Conservation (phyloP, 805 yeast genomes). For the Suhomyces sp. region DNA sequence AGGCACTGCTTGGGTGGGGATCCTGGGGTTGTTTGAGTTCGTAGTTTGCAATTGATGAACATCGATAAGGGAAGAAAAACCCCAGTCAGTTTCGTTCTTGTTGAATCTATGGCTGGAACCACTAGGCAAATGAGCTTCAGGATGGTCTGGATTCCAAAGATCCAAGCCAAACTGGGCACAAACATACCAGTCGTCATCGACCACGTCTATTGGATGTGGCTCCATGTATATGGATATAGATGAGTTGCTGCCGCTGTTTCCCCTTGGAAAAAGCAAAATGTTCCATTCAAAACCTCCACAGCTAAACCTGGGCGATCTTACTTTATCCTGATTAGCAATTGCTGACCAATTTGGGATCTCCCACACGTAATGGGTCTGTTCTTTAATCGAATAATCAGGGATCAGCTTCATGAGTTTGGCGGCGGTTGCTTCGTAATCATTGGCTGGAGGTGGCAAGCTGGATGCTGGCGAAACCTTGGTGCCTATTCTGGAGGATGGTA, state of each 20-base stretch:
- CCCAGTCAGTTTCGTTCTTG: conserved; percentile 88
- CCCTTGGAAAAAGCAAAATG: conserved; percentile 73
- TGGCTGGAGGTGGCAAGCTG: conserved; percentile 23
- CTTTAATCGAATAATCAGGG: conserved; percentile 39
- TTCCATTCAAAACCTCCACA: conserved; percentile 69
- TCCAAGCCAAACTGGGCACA: conserved; percentile 89
- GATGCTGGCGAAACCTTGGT: conserved; percentile 1
- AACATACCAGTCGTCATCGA: conserved; percentile 63
- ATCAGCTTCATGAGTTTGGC: conserved; percentile 35
- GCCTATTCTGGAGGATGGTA: neutral
- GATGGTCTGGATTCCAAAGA: conserved; percentile 76
- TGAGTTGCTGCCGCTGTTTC: conserved; percentile 52
- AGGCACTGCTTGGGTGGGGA: conserved; percentile 24
- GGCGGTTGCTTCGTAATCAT: conserved; percentile 28
- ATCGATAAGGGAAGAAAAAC: conserved; percentile 77
- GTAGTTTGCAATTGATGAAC: conserved; percentile 48
- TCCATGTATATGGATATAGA: conserved; percentile 73
- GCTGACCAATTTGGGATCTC: conserved; percentile 48
- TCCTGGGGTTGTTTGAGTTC: conserved; percentile 18
- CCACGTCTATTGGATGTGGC: conserved; percentile 50
- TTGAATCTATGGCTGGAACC: conserved; percentile 78
- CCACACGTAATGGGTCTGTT: conserved; percentile 44
- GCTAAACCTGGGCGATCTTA: conserved; percentile 45
- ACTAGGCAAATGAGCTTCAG: conserved; percentile 55
- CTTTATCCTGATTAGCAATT: conserved; percentile 38